Conservation (phyloP, 2,329 filamentous ascomycete genomes). For the Cercospora sp. region DNA sequence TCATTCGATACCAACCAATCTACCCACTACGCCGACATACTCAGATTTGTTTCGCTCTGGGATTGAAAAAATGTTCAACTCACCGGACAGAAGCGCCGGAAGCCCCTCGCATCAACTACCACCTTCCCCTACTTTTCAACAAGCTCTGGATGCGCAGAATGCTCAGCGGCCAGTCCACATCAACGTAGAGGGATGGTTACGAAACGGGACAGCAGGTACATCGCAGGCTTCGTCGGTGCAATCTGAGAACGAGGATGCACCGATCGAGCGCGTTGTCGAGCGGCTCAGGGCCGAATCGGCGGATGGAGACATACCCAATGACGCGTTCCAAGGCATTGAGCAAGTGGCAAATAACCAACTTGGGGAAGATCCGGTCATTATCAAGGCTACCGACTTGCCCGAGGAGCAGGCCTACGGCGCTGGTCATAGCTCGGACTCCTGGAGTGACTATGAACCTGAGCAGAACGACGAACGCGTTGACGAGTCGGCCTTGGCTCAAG, state of each 20-base stretch:
- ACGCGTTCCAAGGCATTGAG: not conserved
- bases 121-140: not conserved
- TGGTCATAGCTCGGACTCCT: conserved; percentile 11
- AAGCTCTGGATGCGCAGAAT: not conserved
- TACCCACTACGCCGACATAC: not conserved
- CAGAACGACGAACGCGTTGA: not conserved
- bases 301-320: not conserved
- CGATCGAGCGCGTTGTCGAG: not conserved
- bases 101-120: not conserved
- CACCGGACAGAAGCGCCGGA: not conserved
- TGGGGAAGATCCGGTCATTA: not conserved
- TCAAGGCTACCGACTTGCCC: not conserved
- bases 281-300: not conserved
- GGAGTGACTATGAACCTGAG: not conserved
- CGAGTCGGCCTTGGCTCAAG: not conserved
- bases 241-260: not conserved
- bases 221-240: not conserved
- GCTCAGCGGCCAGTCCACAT: not conserved
- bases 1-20: not conserved
- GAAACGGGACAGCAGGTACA: not conserved
- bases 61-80: not conserved
- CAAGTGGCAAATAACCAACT: not conserved
- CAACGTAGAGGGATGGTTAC: not conserved
- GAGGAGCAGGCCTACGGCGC: not conserved
- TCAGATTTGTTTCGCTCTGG: not conserved